Evolutionary conservation across 352 stramenopile species (phyloP).

Genomic region (Globisporangium heterothallicum): DNA sequence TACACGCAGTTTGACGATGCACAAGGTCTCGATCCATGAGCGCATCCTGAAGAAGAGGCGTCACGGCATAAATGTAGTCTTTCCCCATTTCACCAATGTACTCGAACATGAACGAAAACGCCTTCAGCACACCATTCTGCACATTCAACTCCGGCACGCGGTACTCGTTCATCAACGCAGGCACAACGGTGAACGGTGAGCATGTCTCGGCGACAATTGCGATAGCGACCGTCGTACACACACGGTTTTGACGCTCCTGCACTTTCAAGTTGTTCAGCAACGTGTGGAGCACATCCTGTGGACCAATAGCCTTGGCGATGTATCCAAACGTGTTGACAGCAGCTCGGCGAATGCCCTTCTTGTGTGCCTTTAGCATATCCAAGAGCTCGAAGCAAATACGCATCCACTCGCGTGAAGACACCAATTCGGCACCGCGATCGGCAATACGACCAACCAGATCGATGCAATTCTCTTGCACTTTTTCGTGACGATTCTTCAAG

Average conservation of each 20-base stretch:
- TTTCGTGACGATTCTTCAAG: constrained; percentile 98
- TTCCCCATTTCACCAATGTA: constrained; percentile 99
- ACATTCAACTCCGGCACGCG: constrained; percentile 99
- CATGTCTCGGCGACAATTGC: constrained; percentile 99
- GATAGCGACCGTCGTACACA: constrained; percentile 99
- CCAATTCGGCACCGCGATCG: constrained; percentile 95
- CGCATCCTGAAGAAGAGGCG: constrained; percentile 97
- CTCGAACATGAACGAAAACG: constrained; percentile 99
- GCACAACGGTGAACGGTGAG: constrained; percentile 98
- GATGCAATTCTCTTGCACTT: constrained; percentile 99
- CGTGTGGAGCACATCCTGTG: constrained; percentile 98
- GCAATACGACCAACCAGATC: constrained; percentile 98
- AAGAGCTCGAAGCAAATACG: constrained; percentile 99
- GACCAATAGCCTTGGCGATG: constrained; percentile 98
- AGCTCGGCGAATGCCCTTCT: constrained; percentile 97
- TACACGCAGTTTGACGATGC: constrained; percentile 97
- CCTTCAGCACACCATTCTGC: constrained; percentile 99
- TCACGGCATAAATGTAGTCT: constrained; percentile 99
- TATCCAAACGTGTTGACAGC: constrained; percentile 99
- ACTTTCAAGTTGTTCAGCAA: constrained; percentile 99
- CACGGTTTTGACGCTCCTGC: constrained; percentile 97
- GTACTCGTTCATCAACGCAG: constrained; percentile 99
- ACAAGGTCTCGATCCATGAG: constrained; percentile 99
- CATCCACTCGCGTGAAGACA: constrained; percentile 99
- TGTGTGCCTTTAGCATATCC: constrained; percentile 99